These are phyloP conservation scores for Diaporthe caulivora DNA, from an alignment of 2,329 filamentous ascomycete species.

Conservation along the genomic window DNA sequence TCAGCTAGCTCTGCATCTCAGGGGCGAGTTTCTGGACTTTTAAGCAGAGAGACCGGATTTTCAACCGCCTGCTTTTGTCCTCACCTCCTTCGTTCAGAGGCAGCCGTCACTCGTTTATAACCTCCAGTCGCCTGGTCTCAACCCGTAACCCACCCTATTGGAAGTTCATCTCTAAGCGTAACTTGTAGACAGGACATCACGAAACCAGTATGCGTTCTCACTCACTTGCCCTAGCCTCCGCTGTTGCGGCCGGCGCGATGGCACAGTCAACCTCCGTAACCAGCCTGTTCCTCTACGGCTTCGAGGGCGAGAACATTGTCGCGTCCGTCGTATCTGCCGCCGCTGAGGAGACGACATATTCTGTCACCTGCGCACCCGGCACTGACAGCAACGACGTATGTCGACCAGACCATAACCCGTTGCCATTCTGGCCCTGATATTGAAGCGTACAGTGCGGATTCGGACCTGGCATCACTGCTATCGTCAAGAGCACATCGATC, in stretches of 20 bases:
- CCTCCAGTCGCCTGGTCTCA: neutral
- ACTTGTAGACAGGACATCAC: neutral
- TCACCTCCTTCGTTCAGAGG: neutral
- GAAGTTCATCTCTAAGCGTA: neutral
- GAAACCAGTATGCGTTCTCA: conserved; percentile 10
- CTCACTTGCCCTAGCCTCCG: conserved; percentile 6
- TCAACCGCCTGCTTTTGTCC: neutral
- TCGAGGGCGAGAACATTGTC: conserved; percentile 35
- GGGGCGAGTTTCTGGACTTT: neutral
- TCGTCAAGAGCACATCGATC: conserved; percentile 29
- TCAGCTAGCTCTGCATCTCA: neutral
- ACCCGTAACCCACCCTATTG: neutral
- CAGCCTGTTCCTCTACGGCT: conserved; percentile 38
- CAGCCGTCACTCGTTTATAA: conserved; percentile 13
- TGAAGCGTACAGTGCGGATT: conserved; percentile 30
- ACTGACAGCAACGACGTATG: conserved; percentile 35
- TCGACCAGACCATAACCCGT: neutral
- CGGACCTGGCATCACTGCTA: conserved; percentile 26
- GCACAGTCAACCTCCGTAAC: conserved; percentile 38
- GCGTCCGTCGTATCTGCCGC: conserved; percentile 37
- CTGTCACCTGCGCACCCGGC: conserved; percentile 30
- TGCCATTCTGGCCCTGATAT: neutral
- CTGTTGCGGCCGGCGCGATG: conserved; percentile 17
- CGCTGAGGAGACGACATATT: conserved; percentile 28
- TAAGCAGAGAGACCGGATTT: neutral